Percentiles rank a stretch among this genome's conserved stretches.
phyloP scores from a whole-genome alignment of 129 eudicot species.

The Kitagawia praeruptora region DNA sequence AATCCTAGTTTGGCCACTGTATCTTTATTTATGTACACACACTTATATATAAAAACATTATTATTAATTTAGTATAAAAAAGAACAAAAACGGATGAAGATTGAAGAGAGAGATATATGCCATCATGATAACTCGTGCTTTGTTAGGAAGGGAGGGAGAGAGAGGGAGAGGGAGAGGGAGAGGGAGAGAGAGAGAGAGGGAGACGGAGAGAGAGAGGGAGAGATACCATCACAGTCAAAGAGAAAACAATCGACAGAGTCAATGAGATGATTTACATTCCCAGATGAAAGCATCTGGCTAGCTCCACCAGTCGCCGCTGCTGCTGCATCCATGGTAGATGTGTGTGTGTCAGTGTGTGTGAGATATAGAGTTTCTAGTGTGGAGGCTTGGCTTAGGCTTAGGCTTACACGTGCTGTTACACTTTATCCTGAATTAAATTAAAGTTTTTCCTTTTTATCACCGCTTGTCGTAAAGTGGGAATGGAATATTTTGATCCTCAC shows the following conservation, averaged over 20 bases:
- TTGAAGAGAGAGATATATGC: neutral
- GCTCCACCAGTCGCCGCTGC: neutral
- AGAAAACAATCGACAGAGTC: constrained; percentile 83
- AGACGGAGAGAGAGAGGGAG: neutral
- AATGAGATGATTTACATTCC: constrained; percentile 31
- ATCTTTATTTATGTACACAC: no score
- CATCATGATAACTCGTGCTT: no score
- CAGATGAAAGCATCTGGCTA: constrained; percentile 25
- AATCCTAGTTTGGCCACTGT: no score
- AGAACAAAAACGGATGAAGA: neutral
- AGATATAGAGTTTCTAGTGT: neutral
- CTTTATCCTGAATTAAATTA: neutral
- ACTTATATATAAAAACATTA: neutral
- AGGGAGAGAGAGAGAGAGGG: no score
- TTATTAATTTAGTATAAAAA: no score
- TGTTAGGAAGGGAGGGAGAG: no score
- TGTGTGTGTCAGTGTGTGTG: no score
- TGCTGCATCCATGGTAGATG: neutral
- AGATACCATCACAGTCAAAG: constrained; percentile 83
- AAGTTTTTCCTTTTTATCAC: no score
- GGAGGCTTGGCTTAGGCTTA: neutral
- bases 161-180: neutral
- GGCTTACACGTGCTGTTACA: neutral
- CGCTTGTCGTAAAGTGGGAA: no score
- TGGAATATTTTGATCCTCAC: neutral